Evolutionary conservation across 495 filamentous ascomycete genomes (phyloP), one percentile per base, ranked within the genome.

Genomic region (Evernia prunastri): DNA sequence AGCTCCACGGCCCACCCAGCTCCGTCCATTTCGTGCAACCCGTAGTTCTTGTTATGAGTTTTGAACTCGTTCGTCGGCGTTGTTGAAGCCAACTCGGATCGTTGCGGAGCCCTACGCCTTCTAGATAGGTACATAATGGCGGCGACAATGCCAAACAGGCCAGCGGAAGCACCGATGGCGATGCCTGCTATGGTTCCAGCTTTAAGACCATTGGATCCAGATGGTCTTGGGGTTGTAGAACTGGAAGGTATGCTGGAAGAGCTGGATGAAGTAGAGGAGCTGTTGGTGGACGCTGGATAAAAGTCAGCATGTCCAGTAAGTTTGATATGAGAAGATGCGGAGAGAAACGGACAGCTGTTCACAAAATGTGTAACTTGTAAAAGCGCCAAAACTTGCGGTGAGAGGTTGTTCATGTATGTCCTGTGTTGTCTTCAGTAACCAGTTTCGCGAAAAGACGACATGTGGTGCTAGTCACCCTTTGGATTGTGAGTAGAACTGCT

Each of bases 181-280:
- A 56, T 49, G 1, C 67, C 67, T 25, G 65, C 65, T 37, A 69
- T 61, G 6, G 60, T 20, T 5, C 67, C 67, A 6, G 61, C 35
- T 8, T 68, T 39, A 12, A 37, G 43, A 27, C 40, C 6, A 27
- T 23, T 42, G 10, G 58, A 29, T 5, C 13, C 0, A 3, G 25
- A 31, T 1, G 23, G 36, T 31, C 0, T 5, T 7, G 36, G 36
- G n/a, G 29, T 33, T 6, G 27, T 1, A 13, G 49, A 7, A 5
- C 15, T 12, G 3, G 37, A 15, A 0, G 49, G 15, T 11, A 15
- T 56, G 27, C n/a, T 56, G 27, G 37, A 40, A 15, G 10, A 1
- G 51, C 10, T 18, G 23, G 7, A 15, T 15, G 27, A 23, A 3
- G 15, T 27, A 2, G 51, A 17, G 43, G 37, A 49, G 13, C 9